Base-by-base conservation (phyloP, 1,284 basidiomycete species). In the Heliocybe sulcata region DNA sequence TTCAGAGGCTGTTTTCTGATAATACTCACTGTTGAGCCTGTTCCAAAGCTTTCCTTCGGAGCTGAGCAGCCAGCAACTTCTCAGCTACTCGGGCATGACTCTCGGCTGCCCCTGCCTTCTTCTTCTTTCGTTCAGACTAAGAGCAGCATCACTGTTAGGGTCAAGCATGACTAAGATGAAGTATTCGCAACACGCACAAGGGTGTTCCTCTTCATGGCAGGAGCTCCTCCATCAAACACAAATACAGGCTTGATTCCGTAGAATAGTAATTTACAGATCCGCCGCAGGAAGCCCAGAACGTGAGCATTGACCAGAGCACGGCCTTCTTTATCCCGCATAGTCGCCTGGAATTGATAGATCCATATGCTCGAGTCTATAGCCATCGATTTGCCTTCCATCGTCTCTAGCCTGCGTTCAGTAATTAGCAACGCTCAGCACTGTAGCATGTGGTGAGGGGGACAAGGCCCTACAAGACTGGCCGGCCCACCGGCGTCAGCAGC, bases 341-440 rank as follows among this genome's bases (percentile, higher is more conserved):
- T 98, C 35, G 95, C 95, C 73, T 97, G 94, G 65, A 98, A 98
- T 72, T 98, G 89, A 65, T 99, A 99, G 58, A 99, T 87, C 97
- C 97, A 99, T 62, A 99, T 98, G 60, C 94, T 98, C 2, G 94
- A 98, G 73, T 99, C 97, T 60, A 99, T 98, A 0, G 94, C 94
- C 72, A 98, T 82, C 2, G 84, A 75, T 68, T 94, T 94, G 25
- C 92, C 92, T 65, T 94, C 93, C 69, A 95, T 81, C 1, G 89
- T 93, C 72, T 98, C 94, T 54, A 97, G 77, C 67, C 92, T 94
- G 67, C 45, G 22, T 12, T n/a, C 3, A 31, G 33, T 14, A 23
- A 10, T 52, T 12, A 38, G 35, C 50, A 29, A 60, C 42, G 57
- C 54, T 61, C 55, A n/a, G n/a, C n/a, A n/a, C n/a, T n/a, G n/a